Base-by-base conservation (phyloP, 192 early-diverging fungal genomes). In the Rhizoclosmatium sp. region DNA sequence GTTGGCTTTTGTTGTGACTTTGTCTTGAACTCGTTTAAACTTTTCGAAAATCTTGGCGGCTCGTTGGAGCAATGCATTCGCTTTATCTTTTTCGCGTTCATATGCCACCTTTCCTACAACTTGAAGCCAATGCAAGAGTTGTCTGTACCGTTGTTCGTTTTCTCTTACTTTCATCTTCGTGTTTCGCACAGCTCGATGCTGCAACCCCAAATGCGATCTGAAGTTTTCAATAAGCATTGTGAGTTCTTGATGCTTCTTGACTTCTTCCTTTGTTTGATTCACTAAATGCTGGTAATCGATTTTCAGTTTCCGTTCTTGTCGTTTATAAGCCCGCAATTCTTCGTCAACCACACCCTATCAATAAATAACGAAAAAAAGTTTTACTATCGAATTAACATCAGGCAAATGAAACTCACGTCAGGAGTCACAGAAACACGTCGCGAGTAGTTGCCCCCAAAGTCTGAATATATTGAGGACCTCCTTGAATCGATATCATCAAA, bases 141-240 rank as follows among this genome's bases (percentile, higher is more conserved):
- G 69, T 16, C 64, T 48, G 59, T 67, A 80, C 7, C 64, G 78
- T 14, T 64, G 42, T 71, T 80, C 78, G 14, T 73, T 19, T 40
- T 80, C 78, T 9, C 78, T n/a, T 23, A 80, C 71, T 74, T 72
- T 74, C 70, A 80, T 80, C 65, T 80, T 80, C 2, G 64, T 80
- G 12, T 69, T 51, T 46, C 78, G 56, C 16, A 80, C 61, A 7
- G 78, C 69, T 1, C 78, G 40, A 41, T 71, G 69, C 31, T 80
- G 69, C 2, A 74, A 2, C 1, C 39, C 49, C 21, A 73, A 39
- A 54, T 59, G 60, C 5, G 69, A 74, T 46, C 59, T 69, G 7
- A 14, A 48, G n/a, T 51, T 74, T 62, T 80, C 78, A n/a, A 74
- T 41, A 4, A 65, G 58, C 14, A 80, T 49, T 31, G 65, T 47